A percentile compares a stretch with the other conserved stretches of the same genome.
These are phyloP conservation scores for Lasiosphaeria ovina DNA, from an alignment of 495 filamentous ascomycete species.

Conservation along the genomic window DNA sequence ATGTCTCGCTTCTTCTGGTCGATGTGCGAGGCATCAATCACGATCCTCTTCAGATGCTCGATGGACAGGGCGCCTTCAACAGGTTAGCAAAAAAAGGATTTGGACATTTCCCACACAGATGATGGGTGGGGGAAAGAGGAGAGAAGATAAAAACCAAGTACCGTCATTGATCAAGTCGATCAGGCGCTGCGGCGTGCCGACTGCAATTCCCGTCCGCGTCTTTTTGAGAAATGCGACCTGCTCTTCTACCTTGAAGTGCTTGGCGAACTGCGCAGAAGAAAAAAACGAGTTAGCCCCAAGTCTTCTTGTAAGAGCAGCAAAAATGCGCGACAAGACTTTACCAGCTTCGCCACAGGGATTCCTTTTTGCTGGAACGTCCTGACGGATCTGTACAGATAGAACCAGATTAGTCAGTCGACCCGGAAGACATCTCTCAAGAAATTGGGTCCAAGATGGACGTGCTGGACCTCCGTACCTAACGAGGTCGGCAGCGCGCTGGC, in stretches of 20 bases:
- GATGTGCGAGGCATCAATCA: conserved; percentile 85
- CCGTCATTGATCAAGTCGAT: conserved; percentile 78
- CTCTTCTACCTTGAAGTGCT: conserved; percentile 94
- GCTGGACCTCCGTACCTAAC: conserved; percentile 51
- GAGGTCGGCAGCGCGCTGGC: conserved; percentile 75
- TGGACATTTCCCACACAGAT: not conserved
- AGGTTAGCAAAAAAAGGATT: conserved; percentile 21
- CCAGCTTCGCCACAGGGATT: conserved; percentile 75
- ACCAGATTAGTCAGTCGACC: conserved; percentile 1
- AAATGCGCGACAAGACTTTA: conserved; percentile 20
- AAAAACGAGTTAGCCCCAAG: conserved; percentile 45
- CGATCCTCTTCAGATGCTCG: conserved; percentile 68
- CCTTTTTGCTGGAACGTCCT: conserved; percentile 76
- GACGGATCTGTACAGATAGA: conserved; percentile 52
- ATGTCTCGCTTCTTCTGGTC: conserved; percentile 90
- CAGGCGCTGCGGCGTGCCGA: conserved; percentile 82
- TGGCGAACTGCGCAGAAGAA: conserved; percentile 70
- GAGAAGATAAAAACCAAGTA: conserved; percentile 27
- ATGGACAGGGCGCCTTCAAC: conserved; percentile 63
- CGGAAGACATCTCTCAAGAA: not conserved
- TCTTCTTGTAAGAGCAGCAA: not conserved
- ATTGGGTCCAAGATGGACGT: not conserved
- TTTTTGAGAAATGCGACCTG: conserved; percentile 73
- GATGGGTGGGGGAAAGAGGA: not conserved
- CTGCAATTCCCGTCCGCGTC: conserved; percentile 73